These are phyloP conservation scores for Vitis labrusca DNA, from an alignment of 164 flowering plant genomes.

Conservation along the genomic window DNA sequence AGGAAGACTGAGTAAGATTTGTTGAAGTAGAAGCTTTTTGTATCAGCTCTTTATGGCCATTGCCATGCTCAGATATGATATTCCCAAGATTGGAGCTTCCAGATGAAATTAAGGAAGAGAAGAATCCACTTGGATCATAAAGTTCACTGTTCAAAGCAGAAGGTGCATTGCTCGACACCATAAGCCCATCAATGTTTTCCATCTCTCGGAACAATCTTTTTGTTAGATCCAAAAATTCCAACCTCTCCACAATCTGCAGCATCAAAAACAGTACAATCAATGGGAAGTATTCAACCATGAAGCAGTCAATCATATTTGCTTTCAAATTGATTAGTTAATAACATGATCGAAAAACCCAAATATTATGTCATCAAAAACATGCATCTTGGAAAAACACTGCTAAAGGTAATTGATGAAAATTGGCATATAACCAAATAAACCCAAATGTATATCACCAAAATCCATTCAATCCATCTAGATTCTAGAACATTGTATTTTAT, in stretches of 20 bases:
- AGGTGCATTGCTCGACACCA: conserved; percentile 15
- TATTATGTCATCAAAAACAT: too few relatives aligned
- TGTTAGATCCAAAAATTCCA: conserved; percentile 52
- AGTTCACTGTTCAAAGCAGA: conserved; percentile 23
- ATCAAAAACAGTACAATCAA: conserved; percentile 8
- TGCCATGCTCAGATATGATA: conserved; percentile 14
- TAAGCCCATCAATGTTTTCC: conserved; percentile 22
- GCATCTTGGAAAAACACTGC: too few relatives aligned
- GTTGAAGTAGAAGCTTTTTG: conserved; percentile 15
- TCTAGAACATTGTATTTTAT: too few relatives aligned
- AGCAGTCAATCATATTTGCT: not conserved
- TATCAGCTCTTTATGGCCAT: conserved; percentile 19
- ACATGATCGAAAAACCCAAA: too few relatives aligned
- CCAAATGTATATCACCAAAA: too few relatives aligned
- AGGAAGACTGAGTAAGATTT: conserved; percentile 12
- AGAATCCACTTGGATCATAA: conserved; percentile 26
- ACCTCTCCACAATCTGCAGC: conserved; percentile 56
- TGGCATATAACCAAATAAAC: too few relatives aligned
- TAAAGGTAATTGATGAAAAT: too few relatives aligned
- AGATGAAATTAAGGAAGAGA: conserved; percentile 35
- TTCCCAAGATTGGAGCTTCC: conserved; percentile 24
- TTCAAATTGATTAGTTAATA: too few relatives aligned
- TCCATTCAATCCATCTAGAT: too few relatives aligned
- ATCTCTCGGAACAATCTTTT: conserved; percentile 35
- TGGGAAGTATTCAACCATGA: not conserved